phyloP scores from a whole-genome alignment of 1,284 basidiomycete genomes.

The Mycosarcoma mackinlayi region DNA sequence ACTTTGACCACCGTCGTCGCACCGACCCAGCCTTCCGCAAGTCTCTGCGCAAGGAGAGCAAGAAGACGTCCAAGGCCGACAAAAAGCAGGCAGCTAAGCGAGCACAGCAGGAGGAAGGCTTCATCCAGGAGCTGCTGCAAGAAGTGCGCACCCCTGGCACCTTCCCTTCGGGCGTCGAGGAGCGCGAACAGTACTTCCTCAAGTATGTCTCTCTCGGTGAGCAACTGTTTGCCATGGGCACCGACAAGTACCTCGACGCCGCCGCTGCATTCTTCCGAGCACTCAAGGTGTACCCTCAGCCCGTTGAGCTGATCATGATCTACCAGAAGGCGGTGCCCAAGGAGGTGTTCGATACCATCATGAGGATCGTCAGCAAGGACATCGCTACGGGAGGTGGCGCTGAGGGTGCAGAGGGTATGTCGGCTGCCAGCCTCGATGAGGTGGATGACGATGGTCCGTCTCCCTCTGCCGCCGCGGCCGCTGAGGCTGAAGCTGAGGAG shows the following conservation, averaged over 20 bases:
- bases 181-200: conserved; percentile 78
- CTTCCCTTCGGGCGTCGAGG: conserved; percentile 76
- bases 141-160: conserved; percentile 52
- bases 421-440: conserved; percentile 47
- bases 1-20: conserved; percentile 94
- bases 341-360: conserved; percentile 87
- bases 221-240: conserved; percentile 81
- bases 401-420: conserved; percentile 28
- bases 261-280: conserved; percentile 93
- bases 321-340: conserved; percentile 91
- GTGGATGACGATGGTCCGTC: conserved; percentile 50
- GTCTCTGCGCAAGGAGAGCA: conserved; percentile 80
- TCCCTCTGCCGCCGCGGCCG: conserved; percentile 6
- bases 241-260: conserved; percentile 71
- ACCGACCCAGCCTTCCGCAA: conserved; percentile 89
- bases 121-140: conserved; percentile 55
- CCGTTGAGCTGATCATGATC: conserved; percentile 80
- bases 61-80: conserved; percentile 74
- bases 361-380: conserved; percentile 87
- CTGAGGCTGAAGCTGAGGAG: not conserved
- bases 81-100: conserved; percentile 69
- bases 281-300: conserved; percentile 91
- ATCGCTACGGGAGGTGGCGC: conserved; percentile 73
- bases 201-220: conserved; percentile 87
- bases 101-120: conserved; percentile 48